These are phyloP conservation scores for Fusarium domesticum DNA, from an alignment of 2,329 filamentous ascomycete species.

Conservation along the genomic window DNA sequence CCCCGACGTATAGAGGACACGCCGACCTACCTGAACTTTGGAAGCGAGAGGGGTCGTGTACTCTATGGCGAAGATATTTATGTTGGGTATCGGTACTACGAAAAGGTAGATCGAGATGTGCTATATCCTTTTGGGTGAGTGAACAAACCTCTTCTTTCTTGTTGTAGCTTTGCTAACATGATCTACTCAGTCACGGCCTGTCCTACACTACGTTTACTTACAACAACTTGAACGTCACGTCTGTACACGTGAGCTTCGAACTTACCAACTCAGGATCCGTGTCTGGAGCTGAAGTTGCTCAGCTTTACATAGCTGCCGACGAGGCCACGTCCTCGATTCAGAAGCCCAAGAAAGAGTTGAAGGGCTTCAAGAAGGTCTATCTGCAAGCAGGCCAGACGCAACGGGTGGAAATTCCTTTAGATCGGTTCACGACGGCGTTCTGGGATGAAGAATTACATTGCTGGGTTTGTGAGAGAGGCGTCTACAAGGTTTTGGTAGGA, in stretches of 20 bases:
- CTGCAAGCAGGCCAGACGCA: background rate
- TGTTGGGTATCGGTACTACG: conserved; percentile 11
- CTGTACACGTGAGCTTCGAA: background rate
- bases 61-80: conserved; percentile 10
- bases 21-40: conserved; percentile 7
- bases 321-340: background rate
- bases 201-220: conserved; percentile 4
- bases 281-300: background rate
- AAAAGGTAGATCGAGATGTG: background rate
- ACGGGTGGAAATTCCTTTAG: background rate
- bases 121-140: conserved; percentile 10
- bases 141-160: background rate
- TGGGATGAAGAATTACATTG: conserved; percentile 4
- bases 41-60: conserved; percentile 2
- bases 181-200: conserved; percentile 1
- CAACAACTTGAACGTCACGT: background rate
- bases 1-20: conserved; percentile 7
- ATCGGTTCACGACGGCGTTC: conserved; percentile 2
- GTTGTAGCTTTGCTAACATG: background rate
- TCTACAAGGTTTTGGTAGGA: conserved; percentile 2
- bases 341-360: conserved; percentile 3
- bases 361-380: conserved; percentile 5
- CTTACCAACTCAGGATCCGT: conserved; percentile 1
- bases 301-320: conserved; percentile 6
- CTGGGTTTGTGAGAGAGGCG: conserved; percentile 5